Percentiles rank a stretch among this genome's conserved stretches.
These are phyloP conservation scores for Gryganskiella cystojenkinii DNA, from an alignment of 192 early-diverging fungal species.

Conservation along the genomic window DNA sequence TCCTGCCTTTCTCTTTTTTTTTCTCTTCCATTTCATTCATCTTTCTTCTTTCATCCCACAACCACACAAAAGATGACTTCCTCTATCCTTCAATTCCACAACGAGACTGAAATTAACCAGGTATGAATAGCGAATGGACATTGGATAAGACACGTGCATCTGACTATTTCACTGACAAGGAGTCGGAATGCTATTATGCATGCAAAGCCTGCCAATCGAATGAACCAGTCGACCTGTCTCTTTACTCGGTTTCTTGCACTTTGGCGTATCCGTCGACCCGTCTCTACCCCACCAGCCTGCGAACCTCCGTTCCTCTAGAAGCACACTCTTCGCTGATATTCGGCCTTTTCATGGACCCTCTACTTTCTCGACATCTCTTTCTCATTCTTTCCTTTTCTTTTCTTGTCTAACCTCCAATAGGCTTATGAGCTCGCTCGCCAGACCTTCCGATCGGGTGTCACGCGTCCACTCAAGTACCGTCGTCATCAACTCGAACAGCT, in stretches of 20 bases:
- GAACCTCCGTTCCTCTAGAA: too few relatives aligned
- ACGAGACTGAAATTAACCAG: conserved; percentile 17
- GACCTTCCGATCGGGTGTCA: conserved; percentile 43
- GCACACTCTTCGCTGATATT: too few relatives aligned
- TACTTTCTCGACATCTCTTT: neutral
- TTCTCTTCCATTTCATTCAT: neutral
- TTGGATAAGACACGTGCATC: too few relatives aligned
- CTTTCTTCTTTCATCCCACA: neutral
- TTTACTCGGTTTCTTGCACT: too few relatives aligned
- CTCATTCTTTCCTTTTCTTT: neutral
- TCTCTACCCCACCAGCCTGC: too few relatives aligned
- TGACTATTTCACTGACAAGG: neutral
- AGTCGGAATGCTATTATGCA: neutral
- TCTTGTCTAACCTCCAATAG: conserved; percentile 5
- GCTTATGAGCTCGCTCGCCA: conserved; percentile 36
- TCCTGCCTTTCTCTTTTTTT: neutral
- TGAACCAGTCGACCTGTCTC: too few relatives aligned
- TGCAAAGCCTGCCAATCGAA: too few relatives aligned
- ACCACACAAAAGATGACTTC: conserved; percentile 8
- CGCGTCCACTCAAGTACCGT: conserved; percentile 55
- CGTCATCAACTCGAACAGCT: conserved; percentile 51
- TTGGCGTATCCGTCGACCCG: too few relatives aligned
- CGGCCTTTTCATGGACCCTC: too few relatives aligned
- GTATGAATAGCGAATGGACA: conserved; percentile 6
- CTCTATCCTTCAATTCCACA: conserved; percentile 14